Percentiles rank a stretch among this genome's conserved stretches.
phyloP scores from a whole-genome alignment of 495 filamentous ascomycete genomes.

The Pyrenula massariospora region DNA sequence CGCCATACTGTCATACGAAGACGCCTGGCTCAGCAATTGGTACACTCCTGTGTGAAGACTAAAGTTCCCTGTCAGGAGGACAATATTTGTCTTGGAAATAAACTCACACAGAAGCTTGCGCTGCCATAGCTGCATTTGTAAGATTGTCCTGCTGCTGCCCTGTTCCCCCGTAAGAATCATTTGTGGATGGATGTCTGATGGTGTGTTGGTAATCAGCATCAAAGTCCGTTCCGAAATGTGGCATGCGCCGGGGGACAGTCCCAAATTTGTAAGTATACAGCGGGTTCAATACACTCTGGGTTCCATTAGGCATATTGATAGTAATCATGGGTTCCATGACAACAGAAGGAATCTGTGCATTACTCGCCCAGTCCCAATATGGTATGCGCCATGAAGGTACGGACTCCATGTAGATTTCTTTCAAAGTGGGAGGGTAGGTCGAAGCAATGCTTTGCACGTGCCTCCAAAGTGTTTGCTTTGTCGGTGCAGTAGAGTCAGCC shows the following conservation, averaged over 20 bases:
- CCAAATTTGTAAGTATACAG: slow-evolving; percentile 15
- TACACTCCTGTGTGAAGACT: background rate
- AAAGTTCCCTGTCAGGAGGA: background rate
- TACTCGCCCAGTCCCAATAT: slow-evolving; percentile 43
- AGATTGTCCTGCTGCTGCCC: background rate
- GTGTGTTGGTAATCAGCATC: background rate
- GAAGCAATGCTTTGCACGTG: slow-evolving; percentile 12
- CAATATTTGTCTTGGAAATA: background rate
- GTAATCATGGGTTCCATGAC: slow-evolving; percentile 19
- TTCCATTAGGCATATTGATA: slow-evolving; percentile 21
- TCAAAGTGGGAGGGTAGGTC: slow-evolving; percentile 7
- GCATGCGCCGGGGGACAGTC: background rate
- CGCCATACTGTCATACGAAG: slow-evolving; percentile 9
- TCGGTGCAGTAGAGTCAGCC: slow-evolving; percentile 1
- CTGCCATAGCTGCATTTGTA: background rate
- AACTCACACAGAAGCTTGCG: background rate
- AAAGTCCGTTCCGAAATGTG: background rate
- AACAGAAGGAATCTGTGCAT: slow-evolving; percentile 16
- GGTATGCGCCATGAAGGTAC: slow-evolving; percentile 32
- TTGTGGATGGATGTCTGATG: background rate
- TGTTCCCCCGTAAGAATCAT: background rate
- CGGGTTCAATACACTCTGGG: slow-evolving; percentile 15
- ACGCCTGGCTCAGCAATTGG: background rate
- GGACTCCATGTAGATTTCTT: slow-evolving; percentile 19
- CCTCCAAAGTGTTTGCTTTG: slow-evolving; percentile 8